Evolutionary conservation across 108 stramenopile genomes (phyloP), one percentile per base, ranked within the genome.

Genomic region (Conticribra weissflogii): DNA sequence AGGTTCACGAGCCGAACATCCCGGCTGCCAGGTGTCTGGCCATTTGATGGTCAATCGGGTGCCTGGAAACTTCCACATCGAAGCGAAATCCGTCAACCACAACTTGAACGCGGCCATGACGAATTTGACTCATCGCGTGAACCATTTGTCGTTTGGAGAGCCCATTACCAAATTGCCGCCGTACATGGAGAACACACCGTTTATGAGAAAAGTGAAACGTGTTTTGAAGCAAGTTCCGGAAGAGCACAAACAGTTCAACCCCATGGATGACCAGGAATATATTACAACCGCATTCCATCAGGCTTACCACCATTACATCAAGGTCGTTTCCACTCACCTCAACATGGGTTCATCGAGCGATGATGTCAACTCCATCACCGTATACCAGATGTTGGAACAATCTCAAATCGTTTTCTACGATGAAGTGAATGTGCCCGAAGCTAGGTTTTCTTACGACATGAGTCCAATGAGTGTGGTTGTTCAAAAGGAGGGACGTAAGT

Each of bases 31-130:
- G 62, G 63, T 96, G 3, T 76, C 83, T 9, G 95, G 95, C 12
- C 74, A 86, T 57, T 68, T 96, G n/a, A 60, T 88, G 68, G 85
- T 98, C 12, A 94, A 98, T 82, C 89, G 97, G 15, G 96, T 96
- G 3, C 98, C 98, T 12, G 97, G 97, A 12, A 98, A 98, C 71
- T 98, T 98, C 74, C 97, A 97, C 81, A 91, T 98, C 66, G 98
- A 98, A 85, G 95, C 96, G 30, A 96, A 92, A 58, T 96, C 94
- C 27, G 92, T 92, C 65, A 87, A 90, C 62, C 97, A 98, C 81
- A 96, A 97, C 76, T 66, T 99, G 57, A 97, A 98, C 81, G 85
- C 96, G 14, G 90, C 93, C 75, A 92, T 94, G 89, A 94, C 97
- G 12, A 98, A 98, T 68, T 66, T 99, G 45, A 91, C 93, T 23